Evolutionary conservation across 345 rosid species (phyloP).

Genomic region (Aurinia saxatilis): DNA sequence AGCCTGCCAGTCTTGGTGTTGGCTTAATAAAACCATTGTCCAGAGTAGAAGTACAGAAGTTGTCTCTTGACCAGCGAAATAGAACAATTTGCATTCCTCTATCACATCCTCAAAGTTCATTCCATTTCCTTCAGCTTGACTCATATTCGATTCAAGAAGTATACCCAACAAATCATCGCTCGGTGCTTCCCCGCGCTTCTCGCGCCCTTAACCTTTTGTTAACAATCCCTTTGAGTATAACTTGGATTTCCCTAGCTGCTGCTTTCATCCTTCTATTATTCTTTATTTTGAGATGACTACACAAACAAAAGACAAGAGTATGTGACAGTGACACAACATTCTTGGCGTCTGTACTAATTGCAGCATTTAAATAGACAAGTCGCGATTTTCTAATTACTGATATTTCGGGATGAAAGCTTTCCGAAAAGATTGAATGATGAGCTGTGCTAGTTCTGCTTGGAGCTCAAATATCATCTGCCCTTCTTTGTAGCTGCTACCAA

Average conservation of each 20-base stretch:
- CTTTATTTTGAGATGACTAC: conserved; percentile 26
- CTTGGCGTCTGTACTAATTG: too few relatives aligned
- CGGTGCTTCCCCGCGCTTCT: conserved; percentile 22
- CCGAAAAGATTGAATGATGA: conserved; percentile 20
- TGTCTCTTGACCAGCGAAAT: conserved; percentile 55
- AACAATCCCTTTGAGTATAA: conserved; percentile 18
- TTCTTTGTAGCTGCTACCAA: conserved; percentile 67
- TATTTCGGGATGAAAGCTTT: conserved; percentile 47
- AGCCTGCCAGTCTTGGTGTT: conserved; percentile 48
- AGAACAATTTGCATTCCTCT: conserved; percentile 58
- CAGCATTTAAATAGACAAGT: not conserved
- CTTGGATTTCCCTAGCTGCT: conserved; percentile 14
- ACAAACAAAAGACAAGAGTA: not conserved
- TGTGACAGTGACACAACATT: too few relatives aligned
- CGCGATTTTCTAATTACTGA: conserved; percentile 28
- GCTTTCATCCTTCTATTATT: conserved; percentile 22
- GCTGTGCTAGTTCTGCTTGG: conserved; percentile 30
- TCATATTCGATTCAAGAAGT: conserved; percentile 30
- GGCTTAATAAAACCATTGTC: conserved; percentile 44
- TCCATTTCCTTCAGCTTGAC: conserved; percentile 11
- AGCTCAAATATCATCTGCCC: conserved; percentile 57
- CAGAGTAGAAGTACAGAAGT: conserved; percentile 44
- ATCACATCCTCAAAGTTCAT: conserved; percentile 40
- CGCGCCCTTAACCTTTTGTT: conserved; percentile 26
- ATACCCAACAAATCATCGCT: conserved; percentile 36